phyloP scores from a whole-genome alignment of 2,329 filamentous ascomycete genomes.

The Karstenula rhodostoma region DNA sequence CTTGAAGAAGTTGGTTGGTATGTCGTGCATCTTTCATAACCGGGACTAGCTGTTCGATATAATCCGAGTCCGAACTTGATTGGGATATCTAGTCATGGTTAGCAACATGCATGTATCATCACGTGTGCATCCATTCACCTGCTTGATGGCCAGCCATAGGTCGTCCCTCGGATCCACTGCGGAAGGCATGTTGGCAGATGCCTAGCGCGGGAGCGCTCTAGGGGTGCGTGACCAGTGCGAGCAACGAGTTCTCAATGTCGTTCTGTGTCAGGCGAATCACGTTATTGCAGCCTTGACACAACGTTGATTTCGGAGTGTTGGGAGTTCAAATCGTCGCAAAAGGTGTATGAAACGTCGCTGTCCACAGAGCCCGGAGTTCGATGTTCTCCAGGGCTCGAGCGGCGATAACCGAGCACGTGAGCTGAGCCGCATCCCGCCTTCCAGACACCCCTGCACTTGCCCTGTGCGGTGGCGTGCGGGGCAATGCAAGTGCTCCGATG shows the following conservation, averaged over 20 bases:
- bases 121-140: constrained; percentile 48
- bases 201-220: constrained; percentile 8
- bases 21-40: constrained; percentile 89
- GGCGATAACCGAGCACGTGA: constrained; percentile 16
- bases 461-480: constrained; percentile 31
- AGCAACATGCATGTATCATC: constrained; percentile 11
- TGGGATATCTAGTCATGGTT: constrained; percentile 77
- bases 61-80: constrained; percentile 89
- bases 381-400: constrained; percentile 16
- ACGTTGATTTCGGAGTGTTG: background rate
- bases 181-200: constrained; percentile 40
- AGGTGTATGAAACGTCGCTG: constrained; percentile 28
- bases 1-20: constrained; percentile 79
- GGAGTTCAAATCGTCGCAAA: constrained; percentile 7
- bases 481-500: constrained; percentile 34
- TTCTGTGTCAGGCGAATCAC: background rate
- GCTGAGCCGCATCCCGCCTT: constrained; percentile 24
- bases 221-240: background rate
- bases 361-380: constrained; percentile 18
- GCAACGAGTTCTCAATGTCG: background rate
- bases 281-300: background rate
- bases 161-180: constrained; percentile 57
- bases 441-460: constrained; percentile 16
- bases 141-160: constrained; percentile 58
- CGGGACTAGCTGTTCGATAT: constrained; percentile 93